Conservation (phyloP, 116 monocot genomes). For the Dioscorea cayenensis region DNA sequence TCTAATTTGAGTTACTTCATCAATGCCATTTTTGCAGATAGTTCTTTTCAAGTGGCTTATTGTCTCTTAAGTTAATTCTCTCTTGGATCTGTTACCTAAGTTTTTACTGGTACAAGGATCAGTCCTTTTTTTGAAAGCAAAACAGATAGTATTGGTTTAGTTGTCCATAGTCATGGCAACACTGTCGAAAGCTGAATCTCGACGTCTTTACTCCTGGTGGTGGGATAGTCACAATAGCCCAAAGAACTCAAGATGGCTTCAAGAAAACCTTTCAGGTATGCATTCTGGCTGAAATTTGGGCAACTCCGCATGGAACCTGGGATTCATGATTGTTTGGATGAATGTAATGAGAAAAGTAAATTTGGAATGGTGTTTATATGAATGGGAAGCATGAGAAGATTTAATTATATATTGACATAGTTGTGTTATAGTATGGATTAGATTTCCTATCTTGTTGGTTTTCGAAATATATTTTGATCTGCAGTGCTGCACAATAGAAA, state of each 20-base stretch:
- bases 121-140: background rate
- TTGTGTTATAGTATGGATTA: too few relatives aligned
- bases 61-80: background rate
- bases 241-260: constrained; percentile 41
- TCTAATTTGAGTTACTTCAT: background rate
- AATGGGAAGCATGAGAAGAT: background rate
- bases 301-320: background rate
- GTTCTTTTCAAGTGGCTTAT: background rate
- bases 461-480: background rate
- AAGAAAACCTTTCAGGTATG: constrained; percentile 34
- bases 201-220: constrained; percentile 30
- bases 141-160: background rate
- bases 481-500: too few relatives aligned
- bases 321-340: background rate
- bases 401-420: background rate
- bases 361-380: too few relatives aligned
- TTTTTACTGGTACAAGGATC: constrained; percentile 3
- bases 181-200: constrained; percentile 5
- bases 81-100: background rate
- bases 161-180: constrained; percentile 21
- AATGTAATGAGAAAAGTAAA: background rate
- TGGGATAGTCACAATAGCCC: constrained; percentile 42
- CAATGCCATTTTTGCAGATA: background rate
- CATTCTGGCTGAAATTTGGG: background rate
- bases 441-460: background rate